A percentile compares a stretch with the other conserved stretches of the same genome.
Evolutionary conservation across 192 early-diverging fungal species (phyloP).

Genomic region (Powellomyces hirtus): DNA sequence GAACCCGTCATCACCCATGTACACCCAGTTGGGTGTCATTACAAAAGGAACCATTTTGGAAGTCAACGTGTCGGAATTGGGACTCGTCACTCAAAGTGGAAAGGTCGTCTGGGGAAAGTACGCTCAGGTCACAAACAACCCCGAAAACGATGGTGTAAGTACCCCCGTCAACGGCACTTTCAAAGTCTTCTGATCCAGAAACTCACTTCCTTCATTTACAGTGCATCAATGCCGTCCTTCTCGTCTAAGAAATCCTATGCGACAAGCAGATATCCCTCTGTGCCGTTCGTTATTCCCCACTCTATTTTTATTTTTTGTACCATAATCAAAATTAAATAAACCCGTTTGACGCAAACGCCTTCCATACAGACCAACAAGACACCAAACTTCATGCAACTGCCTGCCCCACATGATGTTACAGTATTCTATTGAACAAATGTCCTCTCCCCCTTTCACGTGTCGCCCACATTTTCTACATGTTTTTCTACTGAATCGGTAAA

Average conservation of each 20-base stretch:
- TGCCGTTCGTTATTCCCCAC: not conserved
- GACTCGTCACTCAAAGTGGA: constrained; percentile 92
- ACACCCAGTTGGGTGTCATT: constrained; percentile 95
- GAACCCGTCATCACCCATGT: constrained; percentile 94
- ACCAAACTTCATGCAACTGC: too few species aligned
- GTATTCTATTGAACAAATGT: too few species aligned
- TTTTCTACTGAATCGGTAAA: too few species aligned
- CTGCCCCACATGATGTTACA: too few species aligned
- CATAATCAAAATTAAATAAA: too few species aligned
- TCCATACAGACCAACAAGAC: too few species aligned
- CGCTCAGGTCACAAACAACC: constrained; percentile 91
- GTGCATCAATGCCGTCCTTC: constrained; percentile 85
- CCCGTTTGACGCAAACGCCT: too few species aligned
- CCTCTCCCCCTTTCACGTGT: too few species aligned
- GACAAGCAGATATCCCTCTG: not conserved
- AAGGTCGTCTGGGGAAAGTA: constrained; percentile 96
- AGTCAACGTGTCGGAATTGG: constrained; percentile 91
- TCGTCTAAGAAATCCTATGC: too few species aligned
- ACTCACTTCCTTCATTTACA: not conserved
- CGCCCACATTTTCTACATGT: too few species aligned
- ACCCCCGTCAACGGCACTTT: constrained; percentile 40
- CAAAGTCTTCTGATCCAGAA: not conserved
- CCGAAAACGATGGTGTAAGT: constrained; percentile 87
- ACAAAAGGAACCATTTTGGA: constrained; percentile 99
- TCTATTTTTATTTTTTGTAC: too few species aligned